Base-by-base conservation (phyloP, 1,284 basidiomycete species). In the Fomitopsis pinicola region DNA sequence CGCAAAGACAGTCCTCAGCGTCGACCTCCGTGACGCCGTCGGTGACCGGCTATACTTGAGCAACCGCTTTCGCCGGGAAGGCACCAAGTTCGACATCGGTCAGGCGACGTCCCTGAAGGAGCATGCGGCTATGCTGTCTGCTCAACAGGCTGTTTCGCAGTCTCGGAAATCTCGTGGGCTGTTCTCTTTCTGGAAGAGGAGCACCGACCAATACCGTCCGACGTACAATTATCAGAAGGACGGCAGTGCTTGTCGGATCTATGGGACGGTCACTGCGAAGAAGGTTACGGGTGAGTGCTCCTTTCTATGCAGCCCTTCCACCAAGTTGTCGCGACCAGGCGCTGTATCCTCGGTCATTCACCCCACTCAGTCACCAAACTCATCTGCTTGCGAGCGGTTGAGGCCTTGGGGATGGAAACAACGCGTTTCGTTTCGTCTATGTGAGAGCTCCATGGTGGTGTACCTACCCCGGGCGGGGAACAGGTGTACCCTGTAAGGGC, bases 1-100 rank as follows among this genome's bases (percentile, higher is more conserved):
- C 33, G 36, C 46, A 40, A 12, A 60, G 14, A 5, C 66, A 95
- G 93, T 81, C 71, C 78, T 99, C 58, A 91, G 87, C 55, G 88
- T 98, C 26, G 97, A 98, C 72, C 76, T 99, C 55, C 81, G 95
- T 57, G 97, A 99, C 73, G 92, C 92, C 0, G 85, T 97, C 7
- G 97, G 97, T 1, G 97, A 99, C 72, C 80, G 95, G 42, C 72
- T 98, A 35, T 93, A 92, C 72, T 82, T 98, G 60, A 95, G 84
- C 67, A 87, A 89, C 62, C 88, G 88, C 42, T 89, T 98, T 71
- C 86, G 82, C 55, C 88, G 95, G 64, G 96, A 99, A 69, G 93
- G 94, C 26, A 92, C 92, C 1, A 77, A 82, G 22, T 98, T 98
- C 70, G 91, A 94, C 64, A 80, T 92, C 14, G 88, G 90, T 3